phyloP scores from a whole-genome alignment of 805 yeast species.

The Candida takata region DNA sequence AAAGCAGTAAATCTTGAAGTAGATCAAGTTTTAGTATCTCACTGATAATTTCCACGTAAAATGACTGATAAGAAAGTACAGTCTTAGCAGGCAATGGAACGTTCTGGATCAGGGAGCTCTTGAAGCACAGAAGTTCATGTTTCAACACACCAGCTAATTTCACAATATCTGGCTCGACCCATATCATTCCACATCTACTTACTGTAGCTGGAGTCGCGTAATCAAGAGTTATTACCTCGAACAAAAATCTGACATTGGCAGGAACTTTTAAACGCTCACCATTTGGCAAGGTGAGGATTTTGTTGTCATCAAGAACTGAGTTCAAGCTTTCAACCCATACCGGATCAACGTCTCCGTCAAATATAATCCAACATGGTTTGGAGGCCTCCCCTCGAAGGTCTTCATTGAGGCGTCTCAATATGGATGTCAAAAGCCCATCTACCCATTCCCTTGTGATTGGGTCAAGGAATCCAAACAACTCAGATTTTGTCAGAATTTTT shows the following conservation, averaged over 20 bases:
- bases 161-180: constrained; percentile 43
- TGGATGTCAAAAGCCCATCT: constrained; percentile 75
- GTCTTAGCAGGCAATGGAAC: background rate
- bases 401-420: constrained; percentile 49
- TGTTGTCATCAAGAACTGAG: constrained; percentile 87
- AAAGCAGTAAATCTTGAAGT: constrained; percentile 1
- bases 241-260: constrained; percentile 52
- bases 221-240: constrained; percentile 64
- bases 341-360: constrained; percentile 93
- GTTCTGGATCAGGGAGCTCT: background rate
- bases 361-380: constrained; percentile 65
- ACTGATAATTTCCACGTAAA: constrained; percentile 1
- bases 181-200: constrained; percentile 86
- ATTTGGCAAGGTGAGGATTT: constrained; percentile 71
- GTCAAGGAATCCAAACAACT: constrained; percentile 66
- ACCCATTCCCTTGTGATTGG: constrained; percentile 82
- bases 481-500: constrained; percentile 60
- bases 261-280: constrained; percentile 81
- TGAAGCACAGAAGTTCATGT: constrained; percentile 16
- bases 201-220: constrained; percentile 87
- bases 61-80: background rate
- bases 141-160: constrained; percentile 15
- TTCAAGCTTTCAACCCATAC: constrained; percentile 88
- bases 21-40: constrained; percentile 2
- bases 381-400: constrained; percentile 52